Base-by-base conservation (phyloP, 805 yeast genomes). In the Wickerhamomyces pijperi region DNA sequence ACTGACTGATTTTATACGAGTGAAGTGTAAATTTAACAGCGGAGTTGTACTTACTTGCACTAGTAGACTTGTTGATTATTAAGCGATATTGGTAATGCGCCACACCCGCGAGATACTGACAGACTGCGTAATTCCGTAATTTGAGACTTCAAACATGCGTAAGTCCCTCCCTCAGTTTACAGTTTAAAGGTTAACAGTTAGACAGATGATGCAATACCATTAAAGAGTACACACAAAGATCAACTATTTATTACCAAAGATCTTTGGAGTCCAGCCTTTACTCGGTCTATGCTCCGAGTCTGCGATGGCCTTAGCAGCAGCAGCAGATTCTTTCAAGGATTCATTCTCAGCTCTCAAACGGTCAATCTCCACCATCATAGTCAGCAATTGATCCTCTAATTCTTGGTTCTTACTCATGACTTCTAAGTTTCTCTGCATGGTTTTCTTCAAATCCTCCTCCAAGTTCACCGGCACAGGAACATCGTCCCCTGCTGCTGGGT, bases 391-490 rank as follows among this genome's bases (percentile, higher is more conserved):
- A 28, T 74, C 79, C 44, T 78, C 84, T 14, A 78, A 56, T 28
- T 64, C 58, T 42, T 73, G 61, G 46, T 79, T 80, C 42, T 72
- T 67, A 39, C 69, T 77, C 78, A 76, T 74, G n/a, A 80, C 82
- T 53, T 76, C 78, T 36, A 68, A 51, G 45, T 80, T 79, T 41
- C 80, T 64, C 38, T 70, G 72, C 72, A 76, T 74, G 2, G 82
- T 72, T 39, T 63, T 65, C 42, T 72, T 72, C 47, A 78, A 66
- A 50, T 78, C 82, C 35, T 61, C 58, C 41, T 70, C 72, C 32
- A 68, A 45, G 39, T 61, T 60, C 8, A 56, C 53, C n/a, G 70
- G 67, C 28, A 64, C 45, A 23, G 55, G 46, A 4, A 64, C 47
- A 43, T 60, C 61, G 18, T 66, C 59, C 7, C 37, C 28, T 41